phyloP scores from a whole-genome alignment of 2,329 filamentous ascomycete genomes.

The Tolypocladium endophyticum region DNA sequence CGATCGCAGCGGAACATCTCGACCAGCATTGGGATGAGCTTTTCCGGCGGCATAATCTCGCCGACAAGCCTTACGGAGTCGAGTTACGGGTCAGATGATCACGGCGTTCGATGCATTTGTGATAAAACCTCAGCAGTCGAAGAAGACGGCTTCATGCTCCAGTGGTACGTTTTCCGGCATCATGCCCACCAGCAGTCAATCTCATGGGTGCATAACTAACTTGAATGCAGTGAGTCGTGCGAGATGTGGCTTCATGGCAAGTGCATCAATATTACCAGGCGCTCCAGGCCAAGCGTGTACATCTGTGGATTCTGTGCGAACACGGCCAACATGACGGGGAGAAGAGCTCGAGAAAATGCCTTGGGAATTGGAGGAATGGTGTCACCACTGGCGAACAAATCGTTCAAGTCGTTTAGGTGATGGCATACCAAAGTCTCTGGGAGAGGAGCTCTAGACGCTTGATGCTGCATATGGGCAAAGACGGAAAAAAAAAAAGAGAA shows the following conservation, averaged over 20 bases:
- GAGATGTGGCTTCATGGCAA: conserved; percentile 56
- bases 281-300: conserved; percentile 49
- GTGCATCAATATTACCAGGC: conserved; percentile 48
- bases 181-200: neutral
- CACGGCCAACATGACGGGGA: conserved; percentile 42
- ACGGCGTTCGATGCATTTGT: conserved; percentile 47
- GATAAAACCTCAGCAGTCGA: conserved; percentile 31
- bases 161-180: conserved; percentile 41
- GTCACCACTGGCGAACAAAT: conserved; percentile 32
- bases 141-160: conserved; percentile 47
- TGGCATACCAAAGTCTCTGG: neutral
- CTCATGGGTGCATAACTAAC: neutral
- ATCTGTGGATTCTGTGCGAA: conserved; percentile 54
- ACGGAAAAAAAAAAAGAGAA: conserved; percentile 8
- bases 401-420: conserved; percentile 31
- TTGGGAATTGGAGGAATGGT: conserved; percentile 17
- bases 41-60: conserved; percentile 32
- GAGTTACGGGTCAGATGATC: conserved; percentile 29
- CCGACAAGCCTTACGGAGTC: conserved; percentile 40
- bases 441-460: neutral
- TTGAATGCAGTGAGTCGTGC: conserved; percentile 43
- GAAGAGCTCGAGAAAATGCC: conserved; percentile 34
- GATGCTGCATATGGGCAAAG: neutral
- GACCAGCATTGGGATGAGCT: conserved; percentile 19
- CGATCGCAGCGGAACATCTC: conserved; percentile 23